Percentiles rank a stretch among this genome's conserved stretches.
Conservation (phyloP, 1,284 basidiomycete genomes). For the Porodaedalea pini region DNA sequence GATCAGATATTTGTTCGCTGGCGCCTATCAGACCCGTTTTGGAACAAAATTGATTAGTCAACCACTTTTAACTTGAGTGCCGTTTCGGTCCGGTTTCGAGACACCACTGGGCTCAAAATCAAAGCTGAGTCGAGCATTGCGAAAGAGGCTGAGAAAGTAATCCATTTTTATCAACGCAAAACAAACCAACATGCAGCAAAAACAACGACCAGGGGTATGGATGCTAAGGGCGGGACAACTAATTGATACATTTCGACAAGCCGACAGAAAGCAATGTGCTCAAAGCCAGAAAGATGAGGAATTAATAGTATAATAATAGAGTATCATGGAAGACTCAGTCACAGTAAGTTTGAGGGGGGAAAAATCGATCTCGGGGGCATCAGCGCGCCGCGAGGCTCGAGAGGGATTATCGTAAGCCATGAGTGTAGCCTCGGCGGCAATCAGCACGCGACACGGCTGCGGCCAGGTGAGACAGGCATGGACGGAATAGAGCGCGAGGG, state of each 20-base stretch:
- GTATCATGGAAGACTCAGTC: neutral
- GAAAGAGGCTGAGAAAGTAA: neutral
- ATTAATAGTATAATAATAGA: neutral
- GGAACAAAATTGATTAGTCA: too few relatives aligned
- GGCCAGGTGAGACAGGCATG: slow-evolving; percentile 7
- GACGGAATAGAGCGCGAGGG: slow-evolving; percentile 18
- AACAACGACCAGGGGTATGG: neutral
- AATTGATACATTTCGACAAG: slow-evolving; percentile 11
- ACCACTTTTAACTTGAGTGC: too few relatives aligned
- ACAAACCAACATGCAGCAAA: neutral
- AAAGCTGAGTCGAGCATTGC: neutral
- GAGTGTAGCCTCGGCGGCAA: neutral
- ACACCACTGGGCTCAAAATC: neutral
- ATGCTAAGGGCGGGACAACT: neutral
- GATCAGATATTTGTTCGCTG: neutral
- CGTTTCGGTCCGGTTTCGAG: too few relatives aligned
- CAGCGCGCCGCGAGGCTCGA: neutral
- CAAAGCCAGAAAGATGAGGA: neutral
- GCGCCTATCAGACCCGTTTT: too few relatives aligned
- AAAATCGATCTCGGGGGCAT: neutral
- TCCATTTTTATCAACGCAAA: neutral
- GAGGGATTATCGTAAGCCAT: neutral
- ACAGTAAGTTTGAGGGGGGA: neutral
- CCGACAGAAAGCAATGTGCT: neutral
- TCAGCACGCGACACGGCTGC: slow-evolving; percentile 17